Base-by-base conservation (phyloP, 2,329 filamentous ascomycete genomes). In the Gyromitra esculenta region DNA sequence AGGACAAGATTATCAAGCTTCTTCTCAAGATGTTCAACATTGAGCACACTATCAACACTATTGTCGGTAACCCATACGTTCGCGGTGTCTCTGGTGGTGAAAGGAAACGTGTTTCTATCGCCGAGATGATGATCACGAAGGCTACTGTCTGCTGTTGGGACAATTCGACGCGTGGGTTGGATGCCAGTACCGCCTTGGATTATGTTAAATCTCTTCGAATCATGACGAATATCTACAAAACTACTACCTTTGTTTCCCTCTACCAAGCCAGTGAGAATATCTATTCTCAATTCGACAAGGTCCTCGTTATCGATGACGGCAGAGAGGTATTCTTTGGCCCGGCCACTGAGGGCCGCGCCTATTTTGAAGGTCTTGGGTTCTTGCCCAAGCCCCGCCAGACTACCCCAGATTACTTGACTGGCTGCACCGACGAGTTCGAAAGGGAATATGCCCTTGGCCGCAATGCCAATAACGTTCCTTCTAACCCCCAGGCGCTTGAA, bases 21-120 rank as follows among this genome's bases (percentile, higher is more conserved):
- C 86, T 97, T 75, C 86, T 97, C 66, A 93, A 92, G 81, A 96
- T 96, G 92, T 96, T 97, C 86, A 96, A 95, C 82, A 97, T 97
- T 69, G 91, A 94, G 83, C 93, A 97, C 83, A 96, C 93, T 0
- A 88, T 89, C 66, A 88, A 94, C 82, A 97, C 94, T 0, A 89
- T 95, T 39, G 93, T 97, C 35, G 94, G 94, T 6, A 91, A 96
- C 78, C 88, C 89, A 0, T 93, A 95, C 78, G 88, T 96, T 21
- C 90, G 92, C 65, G 94, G 93, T 82, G 87, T 96, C 0, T 93
- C 90, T 59, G 93, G 92, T 77, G 92, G 91, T 72, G 92, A 95
- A 84, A 86, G 91, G 71, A 93, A 93, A 84, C 90, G 92, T 78
- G 92, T 94, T 5, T 92, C 90, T 25, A 95, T 96, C 77, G 91